Conservation (phyloP, 345 rosid genomes). For the Citrus unshiu region DNA sequence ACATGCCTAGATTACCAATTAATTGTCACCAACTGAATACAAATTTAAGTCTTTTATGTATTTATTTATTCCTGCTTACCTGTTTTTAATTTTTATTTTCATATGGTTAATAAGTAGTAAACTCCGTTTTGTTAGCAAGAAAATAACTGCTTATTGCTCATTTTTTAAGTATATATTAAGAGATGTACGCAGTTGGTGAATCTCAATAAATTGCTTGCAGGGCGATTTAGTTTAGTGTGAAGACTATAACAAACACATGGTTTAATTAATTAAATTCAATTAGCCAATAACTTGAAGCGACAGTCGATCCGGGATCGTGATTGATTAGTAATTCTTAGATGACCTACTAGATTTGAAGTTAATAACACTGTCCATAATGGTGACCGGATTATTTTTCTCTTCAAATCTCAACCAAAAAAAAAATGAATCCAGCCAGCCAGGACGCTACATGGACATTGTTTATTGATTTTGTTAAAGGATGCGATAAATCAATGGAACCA, state of each 20-base stretch:
- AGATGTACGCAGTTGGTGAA: conserved; percentile 14
- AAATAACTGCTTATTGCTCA: not conserved
- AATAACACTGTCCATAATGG: no score
- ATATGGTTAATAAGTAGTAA: not conserved
- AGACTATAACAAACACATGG: not conserved
- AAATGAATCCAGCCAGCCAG: not conserved
- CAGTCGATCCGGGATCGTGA: conserved; percentile 1
- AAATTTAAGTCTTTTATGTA: not conserved
- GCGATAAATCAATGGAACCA: not conserved
- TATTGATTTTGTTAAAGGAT: not conserved
- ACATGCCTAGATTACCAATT: conserved; percentile 19
- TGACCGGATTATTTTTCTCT: not conserved
- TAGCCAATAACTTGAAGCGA: not conserved
- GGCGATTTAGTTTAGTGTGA: no score
- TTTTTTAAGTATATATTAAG: not conserved
- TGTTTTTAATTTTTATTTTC: not conserved
- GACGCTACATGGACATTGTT: not conserved
- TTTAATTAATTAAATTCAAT: not conserved
- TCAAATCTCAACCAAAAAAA: not conserved
- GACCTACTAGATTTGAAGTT: no score
- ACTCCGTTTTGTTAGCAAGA: not conserved
- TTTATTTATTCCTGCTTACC: not conserved
- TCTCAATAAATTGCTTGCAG: conserved; percentile 17
- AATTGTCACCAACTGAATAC: conserved; percentile 12
- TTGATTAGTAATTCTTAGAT: not conserved